Conservation (phyloP, 768 basidiomycete genomes). For the Tylopilus vinaceipallidus region DNA sequence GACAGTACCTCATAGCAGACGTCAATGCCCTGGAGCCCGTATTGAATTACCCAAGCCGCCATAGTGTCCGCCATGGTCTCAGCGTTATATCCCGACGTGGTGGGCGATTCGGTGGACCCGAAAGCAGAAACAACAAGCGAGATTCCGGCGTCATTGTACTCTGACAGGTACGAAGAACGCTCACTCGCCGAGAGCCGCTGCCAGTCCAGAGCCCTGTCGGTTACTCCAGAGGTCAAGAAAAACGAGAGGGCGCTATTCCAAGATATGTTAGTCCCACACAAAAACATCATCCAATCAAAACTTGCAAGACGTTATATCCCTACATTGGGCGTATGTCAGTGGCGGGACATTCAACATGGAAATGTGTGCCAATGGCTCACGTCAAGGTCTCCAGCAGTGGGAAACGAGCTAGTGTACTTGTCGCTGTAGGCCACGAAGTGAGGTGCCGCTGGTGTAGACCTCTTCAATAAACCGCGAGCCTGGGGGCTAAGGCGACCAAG, state of each 20-base stretch:
- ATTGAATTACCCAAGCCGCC: slow-evolving; percentile 44
- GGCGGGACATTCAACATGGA: not conserved
- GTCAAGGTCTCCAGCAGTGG: slow-evolving; percentile 40
- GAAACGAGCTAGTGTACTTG: slow-evolving; percentile 42
- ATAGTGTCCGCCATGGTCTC: slow-evolving; percentile 38
- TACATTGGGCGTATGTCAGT: not conserved
- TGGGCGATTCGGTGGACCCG: slow-evolving; percentile 41
- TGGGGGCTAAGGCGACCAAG: slow-evolving; percentile 13
- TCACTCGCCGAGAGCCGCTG: slow-evolving; percentile 33
- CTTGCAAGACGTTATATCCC: slow-evolving; percentile 39
- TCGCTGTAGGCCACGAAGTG: slow-evolving; percentile 44
- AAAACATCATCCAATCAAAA: too few relatives aligned
- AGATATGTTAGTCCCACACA: too few relatives aligned
- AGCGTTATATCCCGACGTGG: slow-evolving; percentile 38
- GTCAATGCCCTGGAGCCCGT: too few relatives aligned
- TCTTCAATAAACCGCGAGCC: slow-evolving; percentile 19
- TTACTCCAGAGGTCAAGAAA: slow-evolving; percentile 38
- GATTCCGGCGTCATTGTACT: slow-evolving; percentile 54
- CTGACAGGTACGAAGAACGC: slow-evolving; percentile 41
- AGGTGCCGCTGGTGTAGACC: slow-evolving; percentile 40
- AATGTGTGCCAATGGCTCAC: too few relatives aligned
- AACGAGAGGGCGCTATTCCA: slow-evolving; percentile 42
- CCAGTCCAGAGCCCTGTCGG: slow-evolving; percentile 47
- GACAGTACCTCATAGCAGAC: too few relatives aligned
- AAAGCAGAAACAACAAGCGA: slow-evolving; percentile 56